Base-by-base conservation (phyloP, 108 stramenopile species). In the Nitzschia sp. region DNA sequence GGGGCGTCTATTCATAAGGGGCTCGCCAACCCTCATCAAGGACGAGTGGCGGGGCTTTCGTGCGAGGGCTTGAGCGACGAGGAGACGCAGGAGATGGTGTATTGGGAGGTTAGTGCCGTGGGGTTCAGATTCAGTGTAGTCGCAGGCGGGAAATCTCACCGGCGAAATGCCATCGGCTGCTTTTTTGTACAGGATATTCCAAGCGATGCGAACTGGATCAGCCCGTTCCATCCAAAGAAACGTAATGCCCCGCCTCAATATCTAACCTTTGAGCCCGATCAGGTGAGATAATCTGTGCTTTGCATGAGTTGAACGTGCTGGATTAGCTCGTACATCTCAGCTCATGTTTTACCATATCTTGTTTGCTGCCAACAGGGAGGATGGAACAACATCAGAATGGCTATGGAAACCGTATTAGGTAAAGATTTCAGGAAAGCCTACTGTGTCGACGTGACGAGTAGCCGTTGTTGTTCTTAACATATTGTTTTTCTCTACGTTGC, bases 311-410 rank as follows among this genome's bases (percentile, higher is more conserved):
- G 17, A 28, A 18, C 19, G 13, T 13, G 15, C 17, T n/a, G n/a
- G n/a, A n/a, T n/a, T n/a, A n/a, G n/a, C n/a, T n/a, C n/a, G n/a
- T n/a, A n/a, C n/a, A n/a, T n/a, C n/a, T n/a, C n/a, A n/a, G 36
- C 18, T 36, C 18, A 36, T 31, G 32, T 35, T 48, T 53, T 19
- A 15, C 48, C 15, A 9, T 23, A 49, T 49, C 13, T 21, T 29
- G 9, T 1, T 24, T 19, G 75, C 24, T 13, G 24, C 24, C n/a
- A n/a, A n/a, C n/a, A n/a, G 23, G 95, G 95, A 17, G 97, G 97
- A 2, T 98, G 91, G 79, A 98, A 98, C 78, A 98, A 98, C 76
- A 93, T 96, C 66, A 91, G 97, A 42, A 72, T 70, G 95, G 72
- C 85, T 45, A 80, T 97, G 72, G 78, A 80, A 56, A 80, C 73